Base-by-base conservation (phyloP, 352 stramenopile genomes). In the Phytophthora ramorum region DNA sequence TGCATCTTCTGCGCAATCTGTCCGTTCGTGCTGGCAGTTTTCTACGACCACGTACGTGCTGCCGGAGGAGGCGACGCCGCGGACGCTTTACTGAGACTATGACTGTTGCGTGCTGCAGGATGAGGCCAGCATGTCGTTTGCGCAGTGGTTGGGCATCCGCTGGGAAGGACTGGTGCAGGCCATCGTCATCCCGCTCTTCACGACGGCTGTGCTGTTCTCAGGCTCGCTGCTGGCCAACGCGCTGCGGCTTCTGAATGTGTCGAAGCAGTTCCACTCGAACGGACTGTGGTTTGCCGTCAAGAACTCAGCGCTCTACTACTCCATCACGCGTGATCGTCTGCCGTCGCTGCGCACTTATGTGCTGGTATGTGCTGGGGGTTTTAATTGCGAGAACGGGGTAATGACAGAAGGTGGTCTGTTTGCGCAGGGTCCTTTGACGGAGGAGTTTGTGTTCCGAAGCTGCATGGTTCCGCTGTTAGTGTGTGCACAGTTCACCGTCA, bases 381-480 rank as follows among this genome's bases (percentile, higher is more conserved):
- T 0, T 47, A 28, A 16, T 28, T 12, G 19, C 43, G 35, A 7
- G 30, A 19, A 24, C 22, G 22, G 1, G 16, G 16, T 12, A 57
- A 19, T 60, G 41, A 26, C 24, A 17, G 10, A 10, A 30, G 43
- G 8, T 54, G 51, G 16, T 47, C 24, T 32, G 35, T 58, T 26
- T 57, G 26, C 3, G 49, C 89, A 90, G 88, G 96, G 92, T 5
- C 96, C 96, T 4, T 68, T 98, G 43, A 96, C 92, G 0, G 96
- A 99, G 76, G 96, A 99, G 76, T 90, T 98, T 71, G 87, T 98
- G n/a, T 99, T 98, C 67, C 91, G 96, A 46, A 96, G 89, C 70
- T 98, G 91, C 68, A 96, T 98, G 81, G 75, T 98, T 14, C 89
- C 93, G 20, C 78, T 97, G 19, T 78, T 99, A 20, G 67, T 98